These are phyloP conservation scores for Fusarium citri DNA, from an alignment of 2,329 filamentous ascomycete species.

Conservation along the genomic window DNA sequence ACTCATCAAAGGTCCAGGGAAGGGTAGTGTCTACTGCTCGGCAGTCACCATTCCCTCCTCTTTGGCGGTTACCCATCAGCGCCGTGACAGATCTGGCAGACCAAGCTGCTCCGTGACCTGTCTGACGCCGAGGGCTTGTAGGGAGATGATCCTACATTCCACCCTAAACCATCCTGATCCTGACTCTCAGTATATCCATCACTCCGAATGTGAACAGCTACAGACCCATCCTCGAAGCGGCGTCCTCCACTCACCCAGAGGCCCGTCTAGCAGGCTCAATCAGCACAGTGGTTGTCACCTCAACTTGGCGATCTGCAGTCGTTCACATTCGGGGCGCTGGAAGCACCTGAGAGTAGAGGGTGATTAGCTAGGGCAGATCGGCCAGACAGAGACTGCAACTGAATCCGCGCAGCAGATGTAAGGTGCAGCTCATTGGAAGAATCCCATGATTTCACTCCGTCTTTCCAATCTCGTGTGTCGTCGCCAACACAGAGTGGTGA, in stretches of 20 bases:
- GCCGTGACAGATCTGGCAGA: constrained; percentile 23
- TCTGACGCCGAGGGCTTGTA: constrained; percentile 36
- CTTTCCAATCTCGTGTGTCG: constrained; percentile 44
- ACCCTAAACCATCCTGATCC: constrained; percentile 36
- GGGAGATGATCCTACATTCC: constrained; percentile 47
- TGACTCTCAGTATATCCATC: constrained; percentile 13
- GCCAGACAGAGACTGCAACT: constrained; percentile 43
- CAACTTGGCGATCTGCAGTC: constrained; percentile 31
- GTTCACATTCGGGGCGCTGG: constrained; percentile 16
- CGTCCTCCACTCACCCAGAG: constrained; percentile 34
- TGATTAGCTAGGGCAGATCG: constrained; percentile 33
- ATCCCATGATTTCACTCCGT: constrained; percentile 45
- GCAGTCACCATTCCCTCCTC: constrained; percentile 38
- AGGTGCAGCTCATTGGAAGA: constrained; percentile 48
- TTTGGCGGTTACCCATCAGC: constrained; percentile 29
- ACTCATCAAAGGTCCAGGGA: constrained; percentile 36
- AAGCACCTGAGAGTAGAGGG: constrained; percentile 7
- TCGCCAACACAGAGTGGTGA: constrained; percentile 40
- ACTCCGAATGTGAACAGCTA: constrained; percentile 26
- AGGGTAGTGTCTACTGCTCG: constrained; percentile 32
- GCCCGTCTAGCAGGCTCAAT: constrained; percentile 45
- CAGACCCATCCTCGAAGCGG: constrained; percentile 36
- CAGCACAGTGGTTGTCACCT: constrained; percentile 29
- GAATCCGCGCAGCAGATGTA: constrained; percentile 50
- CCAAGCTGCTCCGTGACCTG: constrained; percentile 33